Evolutionary conservation across 495 filamentous ascomycete species (phyloP).

Genomic region (Apodospora peruviana): DNA sequence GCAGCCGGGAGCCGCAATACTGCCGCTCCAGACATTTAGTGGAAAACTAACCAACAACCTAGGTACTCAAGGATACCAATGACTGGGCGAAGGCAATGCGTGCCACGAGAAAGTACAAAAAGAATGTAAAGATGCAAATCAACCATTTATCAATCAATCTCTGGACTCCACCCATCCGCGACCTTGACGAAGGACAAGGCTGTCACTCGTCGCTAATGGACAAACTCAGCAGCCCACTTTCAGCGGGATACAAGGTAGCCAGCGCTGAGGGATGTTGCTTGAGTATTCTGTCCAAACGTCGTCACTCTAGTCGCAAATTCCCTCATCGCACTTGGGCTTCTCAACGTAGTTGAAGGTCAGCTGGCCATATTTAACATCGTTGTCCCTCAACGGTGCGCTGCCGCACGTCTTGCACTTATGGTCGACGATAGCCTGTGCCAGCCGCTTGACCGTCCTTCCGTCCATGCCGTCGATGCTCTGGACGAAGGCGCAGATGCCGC

Average conservation of each 20-base stretch:
- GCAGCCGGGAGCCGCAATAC: too few relatives aligned
- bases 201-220: not conserved
- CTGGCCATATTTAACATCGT: not conserved
- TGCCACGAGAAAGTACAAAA: too few relatives aligned
- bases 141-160: not conserved
- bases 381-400: not conserved
- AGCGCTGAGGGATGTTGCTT: not conserved
- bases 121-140: not conserved
- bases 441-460: not conserved
- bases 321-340: not conserved
- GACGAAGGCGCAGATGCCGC: not conserved
- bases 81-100: too few relatives aligned
- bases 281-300: not conserved
- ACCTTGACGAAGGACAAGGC: not conserved
- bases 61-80: too few relatives aligned
- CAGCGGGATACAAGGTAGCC: not conserved
- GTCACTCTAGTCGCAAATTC: not conserved
- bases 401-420: not conserved
- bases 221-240: not conserved
- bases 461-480: not conserved
- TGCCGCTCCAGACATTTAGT: too few relatives aligned
- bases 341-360: not conserved
- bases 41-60: too few relatives aligned
- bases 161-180: not conserved
- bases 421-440: not conserved